Base-by-base conservation (phyloP, 1,284 basidiomycete genomes). In the Leccinum subspadiceum region DNA sequence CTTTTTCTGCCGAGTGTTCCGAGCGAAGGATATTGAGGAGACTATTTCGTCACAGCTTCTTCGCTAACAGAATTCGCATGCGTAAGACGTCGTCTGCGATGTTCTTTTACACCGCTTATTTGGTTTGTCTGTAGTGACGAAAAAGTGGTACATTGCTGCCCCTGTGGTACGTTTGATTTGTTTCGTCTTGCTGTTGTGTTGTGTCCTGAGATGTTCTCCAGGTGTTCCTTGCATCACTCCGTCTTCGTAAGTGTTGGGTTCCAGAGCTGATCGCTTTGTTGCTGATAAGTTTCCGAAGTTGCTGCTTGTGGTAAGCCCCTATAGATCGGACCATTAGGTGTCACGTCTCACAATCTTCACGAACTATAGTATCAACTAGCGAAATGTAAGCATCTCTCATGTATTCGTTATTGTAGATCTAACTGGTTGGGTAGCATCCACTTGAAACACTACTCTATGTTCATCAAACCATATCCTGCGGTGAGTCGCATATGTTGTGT, bases 11-110 rank as follows among this genome's bases (percentile, higher is more conserved):
- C 1, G 7, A 20, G 12, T 37, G 15, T 10, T 53, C 10, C 5
- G 8, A 44, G 8, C 12, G 5, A 12, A 2, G 2, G n/a, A 17
- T 20, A 5, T 9, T 54, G 17, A 62, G 6, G 8, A 1, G 9
- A 5, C 6, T 17, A 33, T 46, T 58, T 7, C 8, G 0, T 24
- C 15, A 1, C 15, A 73, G 71, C 41, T 73, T 73, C 65, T 73
- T 73, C 29, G 71, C 71, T 2, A 74, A 75, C 58, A 65, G 71
- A 61, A 70, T 73, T 39, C 66, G 73, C 22, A 71, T 68, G 69
- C 56, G 71, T 73, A 64, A 62, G 71, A 10, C 8, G 3, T 39
- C 2, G 12, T 39, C 44, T 22, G 1, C 20, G 2, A 0, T 31
- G 15, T n/a, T 44, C 20, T 0, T 4, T 2, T 22, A 17, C 29